Percentiles rank a stretch among this genome's conserved stretches.
phyloP scores from a whole-genome alignment of 306 rosid genomes.

The Glycine tomentella region DNA sequence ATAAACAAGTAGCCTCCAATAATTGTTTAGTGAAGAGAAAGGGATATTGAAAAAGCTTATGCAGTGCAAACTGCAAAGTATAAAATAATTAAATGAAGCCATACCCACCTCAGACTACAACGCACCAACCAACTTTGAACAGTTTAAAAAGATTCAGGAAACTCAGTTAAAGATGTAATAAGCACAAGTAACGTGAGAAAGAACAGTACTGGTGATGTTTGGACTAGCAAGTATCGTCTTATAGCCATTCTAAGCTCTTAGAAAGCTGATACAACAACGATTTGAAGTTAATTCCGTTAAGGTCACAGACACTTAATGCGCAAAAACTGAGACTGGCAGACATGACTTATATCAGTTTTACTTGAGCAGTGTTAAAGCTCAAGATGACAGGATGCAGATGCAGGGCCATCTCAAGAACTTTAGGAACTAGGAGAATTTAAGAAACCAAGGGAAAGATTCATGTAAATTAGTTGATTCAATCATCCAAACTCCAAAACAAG shows the following conservation, averaged over 20 bases:
- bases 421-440: slow-evolving; percentile 19
- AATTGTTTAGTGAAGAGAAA: slow-evolving; percentile 28
- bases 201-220: not conserved
- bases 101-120: not conserved
- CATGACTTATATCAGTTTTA: slow-evolving; percentile 15
- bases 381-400: slow-evolving; percentile 2
- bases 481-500: slow-evolving; percentile 19
- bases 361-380: slow-evolving; percentile 9
- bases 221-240: not conserved
- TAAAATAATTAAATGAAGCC: not conserved
- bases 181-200: not conserved
- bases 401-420: slow-evolving; percentile 19
- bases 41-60: slow-evolving; percentile 11
- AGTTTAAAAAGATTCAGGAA: slow-evolving; percentile 5
- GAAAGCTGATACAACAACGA: not conserved
- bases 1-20: slow-evolving; percentile 17
- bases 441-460: slow-evolving; percentile 17
- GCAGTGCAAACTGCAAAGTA: not conserved
- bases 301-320: not conserved
- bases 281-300: not conserved
- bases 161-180: not conserved
- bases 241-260: not conserved
- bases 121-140: slow-evolving; percentile 17
- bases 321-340: not conserved
- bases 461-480: slow-evolving; percentile 32